These are phyloP conservation scores for Otatea glauca DNA, from an alignment of 176 grass and related monocot genomes.

Conservation along the genomic window DNA sequence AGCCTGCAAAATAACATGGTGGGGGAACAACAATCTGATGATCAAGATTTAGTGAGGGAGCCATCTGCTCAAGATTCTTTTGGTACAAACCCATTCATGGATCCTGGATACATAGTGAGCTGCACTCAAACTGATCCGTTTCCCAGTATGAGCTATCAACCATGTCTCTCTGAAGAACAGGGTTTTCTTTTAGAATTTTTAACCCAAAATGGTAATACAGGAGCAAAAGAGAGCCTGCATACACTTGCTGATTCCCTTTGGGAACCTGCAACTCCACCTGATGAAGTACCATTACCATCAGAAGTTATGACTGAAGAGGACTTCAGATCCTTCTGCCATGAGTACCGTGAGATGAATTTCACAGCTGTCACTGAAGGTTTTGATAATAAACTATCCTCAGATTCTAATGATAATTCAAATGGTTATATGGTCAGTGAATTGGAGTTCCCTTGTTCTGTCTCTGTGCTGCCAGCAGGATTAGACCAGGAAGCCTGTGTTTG, in stretches of 20 bases:
- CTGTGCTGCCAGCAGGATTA: conserved; percentile 5
- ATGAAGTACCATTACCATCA: conserved; percentile 56
- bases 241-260: conserved; percentile 60
- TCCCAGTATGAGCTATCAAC: conserved; percentile 26
- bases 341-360: conserved; percentile 54
- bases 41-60: conserved; percentile 37
- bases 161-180: conserved; percentile 52
- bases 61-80: conserved; percentile 52
- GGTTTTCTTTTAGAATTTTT: conserved; percentile 59
- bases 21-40: conserved; percentile 37
- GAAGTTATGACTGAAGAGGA: conserved; percentile 62
- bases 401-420: conserved; percentile 42
- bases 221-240: conserved; percentile 42
- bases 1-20: conserved; percentile 27
- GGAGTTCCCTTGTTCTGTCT: conserved; percentile 16
- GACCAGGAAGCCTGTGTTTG: conserved; percentile 36
- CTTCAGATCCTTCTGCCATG: conserved; percentile 54
- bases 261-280: conserved; percentile 67
- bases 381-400: conserved; percentile 49
- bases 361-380: conserved; percentile 29
- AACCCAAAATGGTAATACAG: conserved; percentile 41
- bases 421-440: conserved; percentile 39
- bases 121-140: conserved; percentile 36
- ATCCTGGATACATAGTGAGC: conserved; percentile 39
- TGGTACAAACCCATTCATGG: conserved; percentile 53